Base-by-base conservation (phyloP, 2,329 filamentous ascomycete genomes). In the Fusarium multiceps region DNA sequence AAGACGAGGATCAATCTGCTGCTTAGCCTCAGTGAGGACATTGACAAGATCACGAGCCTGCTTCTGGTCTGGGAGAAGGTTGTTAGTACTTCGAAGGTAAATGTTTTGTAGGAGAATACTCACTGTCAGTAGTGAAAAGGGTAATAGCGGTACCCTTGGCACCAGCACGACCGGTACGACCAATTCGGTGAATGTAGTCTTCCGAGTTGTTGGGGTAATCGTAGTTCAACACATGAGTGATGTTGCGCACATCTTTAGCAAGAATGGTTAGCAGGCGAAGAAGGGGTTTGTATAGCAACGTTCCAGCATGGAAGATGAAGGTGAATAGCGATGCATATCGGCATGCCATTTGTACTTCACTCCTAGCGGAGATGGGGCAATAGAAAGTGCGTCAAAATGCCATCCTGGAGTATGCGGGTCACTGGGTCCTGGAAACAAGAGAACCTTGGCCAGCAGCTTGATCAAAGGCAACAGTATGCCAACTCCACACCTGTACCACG, bases 201-300 rank as follows among this genome's bases (percentile, higher is more conserved):
- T 99, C 96, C 78, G 96, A 90, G 84, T 98, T 98, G 87, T 98
- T 98, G 82, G 95, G 95, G 84, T 98, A 98, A 83, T 98, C 96
- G 93, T 98, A 98, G 90, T 98, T 98, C 86, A 99, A 89, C 85
- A 99, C 96, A 86, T 99, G 96, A 85, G 96, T 98, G 87, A 99
- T 99, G 89, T 99, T 97, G 86, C 94, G 95, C 87, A 99, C 96
- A 92, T 99, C 96, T 98, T 98, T 80, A 79, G 64, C 78, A 79
- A 85, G 81, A 87, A 82, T 89, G 87, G 92, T 97, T 97, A 97
- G 93, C 85, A 88, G 86, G 83, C 84, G 85, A 86, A 79, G 82
- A 82, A 80, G 77, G 66, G 73, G 73, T 78, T 76, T 78, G 81
- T 83, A 85, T 86, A 86, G 86, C 87, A 89, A 88, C 82, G 82